Conservation (phyloP, 2,329 filamentous ascomycete genomes). For the Harringtonia lauricola region DNA sequence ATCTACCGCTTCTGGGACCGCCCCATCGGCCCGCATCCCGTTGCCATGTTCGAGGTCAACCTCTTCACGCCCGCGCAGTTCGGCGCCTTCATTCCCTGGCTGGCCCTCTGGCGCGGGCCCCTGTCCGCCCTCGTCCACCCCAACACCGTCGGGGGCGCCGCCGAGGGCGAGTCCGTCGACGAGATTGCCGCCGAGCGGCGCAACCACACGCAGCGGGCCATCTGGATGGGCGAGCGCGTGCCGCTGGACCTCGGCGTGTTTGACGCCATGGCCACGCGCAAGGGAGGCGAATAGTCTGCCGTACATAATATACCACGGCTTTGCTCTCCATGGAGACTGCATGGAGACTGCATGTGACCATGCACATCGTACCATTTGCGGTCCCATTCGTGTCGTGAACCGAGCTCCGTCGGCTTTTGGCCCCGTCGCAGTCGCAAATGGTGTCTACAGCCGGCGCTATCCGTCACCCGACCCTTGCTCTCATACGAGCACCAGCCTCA, state of each 20-base stretch:
- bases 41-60: conserved; percentile 91
- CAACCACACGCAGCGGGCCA: conserved; percentile 58
- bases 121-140: conserved; percentile 73
- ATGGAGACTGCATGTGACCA: too few species aligned
- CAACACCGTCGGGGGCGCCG: conserved; percentile 49
- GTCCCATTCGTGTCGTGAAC: too few species aligned
- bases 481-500: too few species aligned
- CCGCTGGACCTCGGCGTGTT: conserved; percentile 47
- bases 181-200: conserved; percentile 24
- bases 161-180: conserved; percentile 7
- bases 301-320: too few species aligned
- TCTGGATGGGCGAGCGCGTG: conserved; percentile 61
- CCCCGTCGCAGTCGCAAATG: too few species aligned
- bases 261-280: conserved; percentile 18
- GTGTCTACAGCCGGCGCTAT: too few species aligned
- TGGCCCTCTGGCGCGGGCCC: conserved; percentile 71
- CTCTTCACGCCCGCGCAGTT: conserved; percentile 78
- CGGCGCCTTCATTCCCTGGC: conserved; percentile 78
- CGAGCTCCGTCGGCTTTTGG: too few species aligned
- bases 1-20: conserved; percentile 69
- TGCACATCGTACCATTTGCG: too few species aligned
- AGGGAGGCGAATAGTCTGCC: not conserved
- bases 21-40: conserved; percentile 70
- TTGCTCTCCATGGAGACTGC: too few species aligned
- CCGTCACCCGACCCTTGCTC: too few species aligned